Base-by-base conservation (phyloP, 768 basidiomycete genomes). In the Kwoniella botswanensis region DNA sequence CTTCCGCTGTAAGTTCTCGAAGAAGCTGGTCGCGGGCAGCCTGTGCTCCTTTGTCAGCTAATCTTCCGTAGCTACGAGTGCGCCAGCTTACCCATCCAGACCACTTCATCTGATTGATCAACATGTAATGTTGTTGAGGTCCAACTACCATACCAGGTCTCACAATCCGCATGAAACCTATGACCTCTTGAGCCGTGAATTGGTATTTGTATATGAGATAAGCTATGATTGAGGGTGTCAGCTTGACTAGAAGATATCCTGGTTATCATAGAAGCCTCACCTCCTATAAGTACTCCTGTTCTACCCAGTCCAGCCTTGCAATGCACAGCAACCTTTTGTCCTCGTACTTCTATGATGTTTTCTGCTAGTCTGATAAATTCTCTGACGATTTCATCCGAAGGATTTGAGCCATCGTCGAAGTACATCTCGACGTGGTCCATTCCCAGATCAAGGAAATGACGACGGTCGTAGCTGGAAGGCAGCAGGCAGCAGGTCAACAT, bases 151-250 rank as follows among this genome's bases (percentile, higher is more conserved):
- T 83, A 18, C 82, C 96, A 2, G 97, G 97, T 56, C 97, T 90
- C 66, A 97, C 90, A 75, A 99, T 93, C 21, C 97, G 91, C 97
- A 98, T 98, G 84, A 95, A 98, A 0, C 92, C 97, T 67, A 98
- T 98, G 5, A 92, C 97, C 84, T 98, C 93, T 62, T 90, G 88
- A 1, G 96, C 96, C 18, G 94, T 93, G 82, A 99, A 99, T 22
- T 93, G 93, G 78, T 98, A 96, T 84, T 98, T 98, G 92, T 97
- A 99, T 71, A 97, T 93, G 66, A 99, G 88, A 86, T 98, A 98
- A 10, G 96, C 97, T 85, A 67, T 10, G n/a, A 43, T 9, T 6
- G 52, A 22, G 54, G 1, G 22, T 15, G 22, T n/a, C 21, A 54
- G 46, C 46, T 50, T 35, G 26, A 41, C 44, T 35, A 2, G 12